Evolutionary conservation across 306 rosid genomes (phyloP).

Genomic region (Prunus padus): DNA sequence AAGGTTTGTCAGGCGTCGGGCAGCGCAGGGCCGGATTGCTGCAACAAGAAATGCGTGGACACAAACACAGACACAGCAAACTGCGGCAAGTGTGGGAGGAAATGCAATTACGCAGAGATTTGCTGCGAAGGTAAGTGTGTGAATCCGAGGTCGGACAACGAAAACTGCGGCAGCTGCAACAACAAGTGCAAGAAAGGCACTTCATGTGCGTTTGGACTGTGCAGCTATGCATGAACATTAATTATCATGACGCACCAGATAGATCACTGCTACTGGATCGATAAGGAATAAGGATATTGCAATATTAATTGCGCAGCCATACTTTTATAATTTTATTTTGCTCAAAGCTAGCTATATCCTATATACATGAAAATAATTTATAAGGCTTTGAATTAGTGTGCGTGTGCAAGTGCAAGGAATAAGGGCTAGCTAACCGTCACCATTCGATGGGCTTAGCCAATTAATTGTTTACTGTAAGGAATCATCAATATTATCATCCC

Average conservation of each 20-base stretch:
- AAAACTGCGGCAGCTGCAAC: constrained; percentile 16
- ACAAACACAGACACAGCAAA: background rate
- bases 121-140: constrained; percentile 10
- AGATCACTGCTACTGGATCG: too few species aligned
- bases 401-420: background rate
- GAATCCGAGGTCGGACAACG: constrained; percentile 5
- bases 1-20: background rate
- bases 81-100: constrained; percentile 15
- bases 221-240: constrained; percentile 40
- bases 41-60: constrained; percentile 9
- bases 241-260: too few species aligned
- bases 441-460: background rate
- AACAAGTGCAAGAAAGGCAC: constrained; percentile 8
- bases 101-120: constrained; percentile 6
- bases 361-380: too few species aligned
- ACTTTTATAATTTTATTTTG: too few species aligned
- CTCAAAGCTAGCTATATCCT: too few species aligned
- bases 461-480: background rate
- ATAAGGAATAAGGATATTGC: too few species aligned
- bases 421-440: background rate
- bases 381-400: background rate
- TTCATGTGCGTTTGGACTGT: constrained; percentile 47
- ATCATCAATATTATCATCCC: too few species aligned
- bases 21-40: background rate
- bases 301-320: too few species aligned